A percentile compares a stretch with the other conserved stretches of the same genome.
Conservation (phyloP, 1,284 basidiomycete genomes). For the Microbotryomycetes sp. region DNA sequence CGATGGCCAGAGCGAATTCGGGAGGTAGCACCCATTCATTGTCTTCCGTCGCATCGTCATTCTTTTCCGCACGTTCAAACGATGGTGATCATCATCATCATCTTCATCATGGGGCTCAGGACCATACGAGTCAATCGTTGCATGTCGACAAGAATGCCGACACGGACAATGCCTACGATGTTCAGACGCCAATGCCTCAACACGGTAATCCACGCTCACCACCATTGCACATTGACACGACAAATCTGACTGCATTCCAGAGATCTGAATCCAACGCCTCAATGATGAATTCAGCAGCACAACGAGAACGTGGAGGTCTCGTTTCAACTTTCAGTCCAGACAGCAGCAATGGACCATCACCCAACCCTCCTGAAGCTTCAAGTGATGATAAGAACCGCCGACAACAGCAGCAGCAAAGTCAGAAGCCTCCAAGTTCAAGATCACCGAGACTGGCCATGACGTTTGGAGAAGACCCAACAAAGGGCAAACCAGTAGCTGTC, state of each 20-base stretch:
- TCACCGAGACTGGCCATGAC: neutral
- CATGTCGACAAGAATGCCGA: neutral
- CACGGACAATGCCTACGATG: neutral
- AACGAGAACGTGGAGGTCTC: neutral
- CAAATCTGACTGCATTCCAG: neutral
- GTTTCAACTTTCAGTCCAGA: neutral
- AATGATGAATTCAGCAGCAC: no score
- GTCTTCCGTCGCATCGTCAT: neutral
- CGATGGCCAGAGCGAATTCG: neutral
- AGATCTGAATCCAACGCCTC: neutral
- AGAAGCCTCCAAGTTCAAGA: no score
- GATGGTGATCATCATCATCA: no score
- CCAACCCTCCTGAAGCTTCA: neutral
- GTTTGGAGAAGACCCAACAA: neutral
- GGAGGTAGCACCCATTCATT: neutral
- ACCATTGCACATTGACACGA: neutral
- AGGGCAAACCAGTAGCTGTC: neutral
- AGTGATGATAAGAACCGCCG: neutral
- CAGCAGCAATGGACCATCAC: neutral
- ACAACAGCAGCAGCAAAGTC: neutral
- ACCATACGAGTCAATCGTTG: neutral
- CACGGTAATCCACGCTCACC: neutral
- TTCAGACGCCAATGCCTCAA: neutral
- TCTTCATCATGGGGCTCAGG: neutral
- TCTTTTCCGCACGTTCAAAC: neutral